Evolutionary conservation across 164 flowering plant genomes (phyloP), one percentile per base, ranked within the genome.

Genomic region (Pachysandra terminalis): DNA sequence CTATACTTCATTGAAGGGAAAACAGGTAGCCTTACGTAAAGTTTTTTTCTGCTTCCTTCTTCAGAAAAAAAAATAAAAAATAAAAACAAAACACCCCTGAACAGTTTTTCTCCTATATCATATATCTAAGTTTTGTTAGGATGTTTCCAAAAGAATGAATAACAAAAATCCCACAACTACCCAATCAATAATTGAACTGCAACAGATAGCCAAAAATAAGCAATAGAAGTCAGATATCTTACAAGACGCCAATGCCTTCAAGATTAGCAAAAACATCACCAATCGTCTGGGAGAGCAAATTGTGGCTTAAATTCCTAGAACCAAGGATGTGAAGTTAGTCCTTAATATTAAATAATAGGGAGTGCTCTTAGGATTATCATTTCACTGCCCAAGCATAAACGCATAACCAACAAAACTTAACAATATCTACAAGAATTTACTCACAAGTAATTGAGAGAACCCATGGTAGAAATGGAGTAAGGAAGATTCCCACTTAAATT

Each of bases 401-500:
- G 22, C 10, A 40, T 1, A 48, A 63, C 22, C 2, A 60, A 28
- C 13, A 28, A 22, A 59, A 70, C 22, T 15, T 25, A 54, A 59
- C 23, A 65, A 55, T 58, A 67, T 24, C 52, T 27, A 77, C 75
- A 45, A 73, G 13, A 57, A 71, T 59, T 28, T 63, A 81, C 96
- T 86, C 75, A 94, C 98, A 94, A 45, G 72, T 83, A 84, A 78
- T 63, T 80, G 53, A 94, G 93, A 35, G 87, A 75, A 63, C 49
- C 74, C 96, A 91, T 90, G 64, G 0, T 56, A 64, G 87, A 70
- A 73, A 94, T 61, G 64, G 98, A 91, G 79, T 91, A 94, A 2
- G 98, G 98, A 72, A 94, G 82, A 73, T 79, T 86, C 49, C 97
- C 96, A 69, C 78, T 87, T 5, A 94, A 75, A 76, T 87, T 94